Conservation (phyloP, 306 rosid species). For the Rosa lucieae region DNA sequence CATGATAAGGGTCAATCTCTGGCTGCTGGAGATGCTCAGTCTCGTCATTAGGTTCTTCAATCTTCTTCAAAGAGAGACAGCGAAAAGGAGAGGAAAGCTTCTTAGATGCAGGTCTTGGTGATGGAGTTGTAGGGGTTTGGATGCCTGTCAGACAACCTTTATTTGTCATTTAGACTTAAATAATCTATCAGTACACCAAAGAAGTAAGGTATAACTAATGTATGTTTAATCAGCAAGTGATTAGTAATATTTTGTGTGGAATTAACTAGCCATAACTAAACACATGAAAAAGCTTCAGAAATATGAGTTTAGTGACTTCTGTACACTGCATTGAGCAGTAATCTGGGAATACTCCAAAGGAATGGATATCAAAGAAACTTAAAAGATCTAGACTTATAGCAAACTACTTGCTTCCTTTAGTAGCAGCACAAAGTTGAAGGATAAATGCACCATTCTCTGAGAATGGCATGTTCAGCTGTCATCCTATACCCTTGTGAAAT, state of each 20-base stretch:
- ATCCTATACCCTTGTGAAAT: not conserved
- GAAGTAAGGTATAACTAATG: not conserved
- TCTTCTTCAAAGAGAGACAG: conserved; percentile 87
- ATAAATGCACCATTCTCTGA: not conserved
- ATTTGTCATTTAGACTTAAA: conserved; percentile 15
- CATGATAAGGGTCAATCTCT: conserved; percentile 53
- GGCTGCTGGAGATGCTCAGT: conserved; percentile 74
- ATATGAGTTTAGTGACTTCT: not conserved
- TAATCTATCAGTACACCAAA: conserved; percentile 6
- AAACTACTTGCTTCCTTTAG: not conserved
- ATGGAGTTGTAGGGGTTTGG: conserved; percentile 51
- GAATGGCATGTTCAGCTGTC: not conserved
- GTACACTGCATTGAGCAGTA: not conserved
- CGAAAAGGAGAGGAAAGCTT: conserved; percentile 77
- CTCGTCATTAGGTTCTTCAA: conserved; percentile 76
- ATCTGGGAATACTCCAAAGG: not conserved
- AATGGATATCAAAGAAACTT: not conserved
- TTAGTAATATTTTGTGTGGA: not conserved
- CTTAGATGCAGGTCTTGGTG: conserved; percentile 85
- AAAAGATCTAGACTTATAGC: not conserved
- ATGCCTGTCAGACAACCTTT: conserved; percentile 41
- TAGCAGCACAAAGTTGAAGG: not conserved
- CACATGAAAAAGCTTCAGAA: not conserved
- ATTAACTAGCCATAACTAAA: not conserved
- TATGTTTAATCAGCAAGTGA: not conserved